Percentiles rank a stretch among this genome's conserved stretches.
phyloP scores from a whole-genome alignment of 208 protist genomes.

The Vickermania spadyakhi region DNA sequence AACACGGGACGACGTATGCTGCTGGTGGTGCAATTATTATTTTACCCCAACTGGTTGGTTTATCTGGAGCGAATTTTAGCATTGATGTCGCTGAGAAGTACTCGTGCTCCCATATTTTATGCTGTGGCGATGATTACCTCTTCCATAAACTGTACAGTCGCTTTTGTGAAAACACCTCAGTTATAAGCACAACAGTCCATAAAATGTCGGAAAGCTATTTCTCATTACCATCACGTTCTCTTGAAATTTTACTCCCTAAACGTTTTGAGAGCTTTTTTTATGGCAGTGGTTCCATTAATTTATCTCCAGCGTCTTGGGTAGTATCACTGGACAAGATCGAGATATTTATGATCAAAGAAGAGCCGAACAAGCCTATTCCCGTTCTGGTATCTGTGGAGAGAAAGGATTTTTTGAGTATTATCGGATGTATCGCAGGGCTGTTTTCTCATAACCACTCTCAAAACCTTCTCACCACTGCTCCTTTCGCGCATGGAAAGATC shows the following conservation, averaged over 20 bases:
- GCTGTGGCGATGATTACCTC: slow-evolving; percentile 62
- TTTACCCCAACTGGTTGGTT: slow-evolving; percentile 56
- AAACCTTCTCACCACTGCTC: slow-evolving; percentile 35
- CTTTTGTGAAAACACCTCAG: slow-evolving; percentile 8
- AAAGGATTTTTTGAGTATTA: slow-evolving; percentile 47
- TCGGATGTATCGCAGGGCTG: slow-evolving; percentile 69
- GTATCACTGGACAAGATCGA: slow-evolving; percentile 55
- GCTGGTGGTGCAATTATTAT: slow-evolving; percentile 69
- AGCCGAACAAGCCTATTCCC: slow-evolving; percentile 22
- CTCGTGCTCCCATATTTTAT: slow-evolving; percentile 55
- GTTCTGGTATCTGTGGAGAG: slow-evolving; percentile 36
- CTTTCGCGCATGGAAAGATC: slow-evolving; percentile 48
- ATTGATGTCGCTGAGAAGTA: slow-evolving; percentile 48
- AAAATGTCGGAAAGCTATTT: slow-evolving; percentile 48
- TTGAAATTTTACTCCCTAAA: slow-evolving; percentile 26
- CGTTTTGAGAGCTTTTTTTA: slow-evolving; percentile 62
- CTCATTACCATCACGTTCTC: slow-evolving; percentile 8
- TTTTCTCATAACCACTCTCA: slow-evolving; percentile 27
- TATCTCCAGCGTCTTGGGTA: slow-evolving; percentile 56
- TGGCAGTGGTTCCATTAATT: slow-evolving; percentile 37
- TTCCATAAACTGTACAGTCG: slow-evolving; percentile 46
- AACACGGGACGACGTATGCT: slow-evolving; percentile 38
- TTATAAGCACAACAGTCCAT: slow-evolving; percentile 33
- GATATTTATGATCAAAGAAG: slow-evolving; percentile 57
- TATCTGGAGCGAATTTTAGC: slow-evolving; percentile 48